Base-by-base conservation (phyloP, 768 basidiomycete genomes). In the Podaxis rugospora region DNA sequence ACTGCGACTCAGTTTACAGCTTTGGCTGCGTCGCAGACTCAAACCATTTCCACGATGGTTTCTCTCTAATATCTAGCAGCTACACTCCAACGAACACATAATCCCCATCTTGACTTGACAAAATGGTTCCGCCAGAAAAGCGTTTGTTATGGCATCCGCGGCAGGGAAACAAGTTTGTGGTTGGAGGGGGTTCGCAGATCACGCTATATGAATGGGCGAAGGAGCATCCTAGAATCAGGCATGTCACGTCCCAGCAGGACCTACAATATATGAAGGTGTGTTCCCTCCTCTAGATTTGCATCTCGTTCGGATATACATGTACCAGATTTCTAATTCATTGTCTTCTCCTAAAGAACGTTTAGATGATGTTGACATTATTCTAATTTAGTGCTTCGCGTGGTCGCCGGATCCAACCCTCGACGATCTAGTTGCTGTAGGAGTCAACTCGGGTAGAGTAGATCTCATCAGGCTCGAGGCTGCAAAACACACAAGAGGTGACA, bases 91-190 rank as follows among this genome's bases (percentile, higher is more conserved):
- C 14, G 18, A 44, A 16, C 42, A 44, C 42, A 32, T 44, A n/a
- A 6, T 44, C 18, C 42, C 18, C 16, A 44, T 44, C 9, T 18
- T n/a, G 16, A 14, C 11, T 40, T 13, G 42, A 36, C 35, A 62
- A 49, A 27, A 78, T 78, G 74, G 74, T 74, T 52, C 77, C 76
- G 59, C 64, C 71, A 13, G 81, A 84, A 40, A 83, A 81, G 72
- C 83, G 84, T n/a, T 73, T 93, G n/a, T 74, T 89, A 54, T 93
- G 90, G 90, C 87, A 92, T 69, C 90, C 91, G 13, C 80, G 84
- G 55, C 77, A 80, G 49, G 79, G 83, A 51, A 86, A 85, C 78
- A 89, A 80, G 69, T 93, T 93, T 67, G 76, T 91, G 7, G 90
- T 92, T 16, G 88, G 90, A 9, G 87, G 89, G 37, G 79, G 83